Evolutionary conservation across 352 stramenopile species (phyloP).

Genomic region (Peronospora farinosa): DNA sequence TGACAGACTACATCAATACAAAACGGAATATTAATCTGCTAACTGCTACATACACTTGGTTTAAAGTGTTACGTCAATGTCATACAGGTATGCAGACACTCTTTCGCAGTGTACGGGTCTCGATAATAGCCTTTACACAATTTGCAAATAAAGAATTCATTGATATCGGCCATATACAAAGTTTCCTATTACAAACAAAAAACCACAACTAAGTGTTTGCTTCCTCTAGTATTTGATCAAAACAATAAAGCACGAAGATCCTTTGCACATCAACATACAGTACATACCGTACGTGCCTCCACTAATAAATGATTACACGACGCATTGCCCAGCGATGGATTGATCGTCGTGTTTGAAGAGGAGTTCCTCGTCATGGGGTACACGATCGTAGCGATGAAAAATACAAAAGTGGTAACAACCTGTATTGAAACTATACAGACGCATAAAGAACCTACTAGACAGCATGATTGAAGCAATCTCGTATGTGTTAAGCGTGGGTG

Average conservation of each 20-base stretch:
- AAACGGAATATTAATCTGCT: background rate
- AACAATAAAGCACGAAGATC: too few species aligned
- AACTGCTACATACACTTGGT: background rate
- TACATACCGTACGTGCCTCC: slow-evolving; percentile 30
- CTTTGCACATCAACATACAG: too few species aligned
- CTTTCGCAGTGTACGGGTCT: slow-evolving; percentile 65
- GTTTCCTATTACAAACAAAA: slow-evolving; percentile 31
- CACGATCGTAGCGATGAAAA: too few species aligned
- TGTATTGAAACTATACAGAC: too few species aligned
- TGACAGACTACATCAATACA: slow-evolving; percentile 45
- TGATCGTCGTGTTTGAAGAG: slow-evolving; percentile 1
- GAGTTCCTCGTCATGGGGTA: too few species aligned
- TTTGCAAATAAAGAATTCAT: slow-evolving; percentile 54
- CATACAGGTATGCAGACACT: slow-evolving; percentile 78
- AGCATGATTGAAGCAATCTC: background rate
- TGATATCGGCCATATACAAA: slow-evolving; percentile 41
- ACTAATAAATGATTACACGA: slow-evolving; percentile 29
- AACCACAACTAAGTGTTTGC: slow-evolving; percentile 6
- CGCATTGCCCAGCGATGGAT: slow-evolving; percentile 19
- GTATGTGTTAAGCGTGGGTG: slow-evolving; percentile 4
- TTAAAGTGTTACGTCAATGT: background rate
- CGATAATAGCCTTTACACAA: slow-evolving; percentile 69
- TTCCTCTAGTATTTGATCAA: too few species aligned
- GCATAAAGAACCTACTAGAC: background rate
- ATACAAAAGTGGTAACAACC: too few species aligned